These are phyloP conservation scores for Pseudogymnoascus destructans DNA, from an alignment of 2,329 filamentous ascomycete species.

Conservation along the genomic window DNA sequence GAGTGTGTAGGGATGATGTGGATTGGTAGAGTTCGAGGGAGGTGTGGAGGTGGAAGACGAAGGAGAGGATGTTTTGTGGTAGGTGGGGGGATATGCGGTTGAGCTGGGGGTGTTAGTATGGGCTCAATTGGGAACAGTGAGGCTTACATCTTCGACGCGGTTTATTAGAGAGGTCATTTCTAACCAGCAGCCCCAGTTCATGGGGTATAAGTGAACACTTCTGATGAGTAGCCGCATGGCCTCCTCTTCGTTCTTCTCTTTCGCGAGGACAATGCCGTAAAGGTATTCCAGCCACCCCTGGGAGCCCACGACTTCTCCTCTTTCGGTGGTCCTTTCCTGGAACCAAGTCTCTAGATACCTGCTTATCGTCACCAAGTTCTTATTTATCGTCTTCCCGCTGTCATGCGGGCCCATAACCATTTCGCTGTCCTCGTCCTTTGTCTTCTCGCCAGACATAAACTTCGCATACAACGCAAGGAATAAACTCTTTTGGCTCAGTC, in stretches of 20 bases:
- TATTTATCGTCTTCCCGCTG: conserved; percentile 70
- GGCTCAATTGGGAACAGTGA: neutral
- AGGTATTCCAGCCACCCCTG: conserved; percentile 93
- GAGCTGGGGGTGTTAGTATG: conserved; percentile 39
- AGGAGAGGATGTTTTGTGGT: conserved; percentile 81
- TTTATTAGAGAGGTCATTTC: conserved; percentile 74
- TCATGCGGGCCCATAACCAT: conserved; percentile 94
- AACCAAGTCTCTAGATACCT: conserved; percentile 75
- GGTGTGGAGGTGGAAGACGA: conserved; percentile 85
- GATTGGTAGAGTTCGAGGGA: conserved; percentile 87
- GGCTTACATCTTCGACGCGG: conserved; percentile 63
- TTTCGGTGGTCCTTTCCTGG: conserved; percentile 42
- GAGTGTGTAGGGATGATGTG: conserved; percentile 58
- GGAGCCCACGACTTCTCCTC: conserved; percentile 46
- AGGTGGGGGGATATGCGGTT: conserved; percentile 58
- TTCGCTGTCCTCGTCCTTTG: conserved; percentile 90
- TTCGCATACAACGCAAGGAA: conserved; percentile 90
- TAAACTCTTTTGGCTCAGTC: conserved; percentile 76
- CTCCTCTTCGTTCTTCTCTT: conserved; percentile 76
- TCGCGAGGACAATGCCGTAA: conserved; percentile 82
- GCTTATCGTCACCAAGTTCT: conserved; percentile 65
- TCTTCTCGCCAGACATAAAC: conserved; percentile 86
- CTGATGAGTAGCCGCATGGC: conserved; percentile 78
- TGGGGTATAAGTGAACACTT: conserved; percentile 79
- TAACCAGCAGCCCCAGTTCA: conserved; percentile 96